Base-by-base conservation (phyloP, 2,329 filamentous ascomycete species). In the Trichoderma oligosporum region DNA sequence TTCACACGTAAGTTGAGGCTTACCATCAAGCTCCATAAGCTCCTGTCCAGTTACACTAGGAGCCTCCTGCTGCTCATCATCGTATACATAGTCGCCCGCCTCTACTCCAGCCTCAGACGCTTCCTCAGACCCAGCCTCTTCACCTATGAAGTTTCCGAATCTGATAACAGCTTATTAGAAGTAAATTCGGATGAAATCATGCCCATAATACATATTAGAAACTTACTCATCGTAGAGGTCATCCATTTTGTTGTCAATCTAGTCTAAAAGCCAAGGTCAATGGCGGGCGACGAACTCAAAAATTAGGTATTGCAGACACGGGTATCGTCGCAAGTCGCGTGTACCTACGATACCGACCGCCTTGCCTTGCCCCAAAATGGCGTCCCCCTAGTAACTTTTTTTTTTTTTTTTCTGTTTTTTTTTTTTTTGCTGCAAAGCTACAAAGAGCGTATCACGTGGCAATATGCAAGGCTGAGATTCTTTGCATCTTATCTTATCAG, bases 61-160 rank as follows among this genome's bases (percentile, higher is more conserved):
- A 16, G 84, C 59, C 85, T 82, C 58, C 52, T 83, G 84, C 27
- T 82, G 79, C 24, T 88, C 88, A 62, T 93, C 87, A 66, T 90
- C 87, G 73, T 96, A 96, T 67, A 87, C 85, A 68, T 93, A 91
- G 67, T 89, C 87, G 69, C 83, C 83, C 59, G 85, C 84, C 72
- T 88, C 86, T 65, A 85, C 83, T 71, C 87, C 85, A 68, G 84
- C 83, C 70, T 91, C 85, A 66, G 90, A 93, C 68, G 92, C 93
- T 69, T 89, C 87, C 69, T 96, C 92, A 57, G 90, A 94, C 71
- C 86, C 82, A 65, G 77, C 87, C 68, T 90, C 90, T 74, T 97
- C 94, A 70, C 94, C 94, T 71, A 97, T 96, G 76, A 94, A 97
- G 78, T 97, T 97, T 69, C 93, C 93, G 77, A 97, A 97, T 80